Evolutionary conservation across 176 grass and related monocot genomes (phyloP), one percentile per base, ranked within the genome.

Genomic region (Carex cristatella): DNA sequence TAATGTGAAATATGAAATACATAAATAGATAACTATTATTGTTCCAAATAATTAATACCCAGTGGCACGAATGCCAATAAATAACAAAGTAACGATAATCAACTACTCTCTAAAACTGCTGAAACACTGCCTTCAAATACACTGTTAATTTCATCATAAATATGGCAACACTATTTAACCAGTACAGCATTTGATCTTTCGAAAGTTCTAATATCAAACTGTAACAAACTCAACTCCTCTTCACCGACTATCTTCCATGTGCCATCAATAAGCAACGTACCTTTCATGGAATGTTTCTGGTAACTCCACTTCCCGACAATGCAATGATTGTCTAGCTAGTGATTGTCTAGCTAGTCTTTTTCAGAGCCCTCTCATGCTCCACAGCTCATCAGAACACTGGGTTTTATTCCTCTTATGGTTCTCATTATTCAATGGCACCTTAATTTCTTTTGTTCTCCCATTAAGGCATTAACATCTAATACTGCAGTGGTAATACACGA

Each of bases 141-240:
- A 35, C 35, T 35, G 23, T 23, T 23, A 23, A 35, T 2, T 35
- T 35, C 35, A 35, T 35, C 35, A 2, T 33, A 33, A 35, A 35
- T 35, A 35, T 23, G 23, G 23, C 23, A 23, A 23, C 23, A 23
- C 23, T 23, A 64, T 70, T 15, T 70, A 9, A 23, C 23, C n/a
- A n/a, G 86, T 54, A 91, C 71, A 77, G 13, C 13, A 14, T 56
- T 9, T 4, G 70, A 54, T 32, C 49, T 77, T 33, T 55, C 27
- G 80, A 88, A 79, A 10, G 83, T 15, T 87, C 61, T 86, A 61
- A 78, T 84, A 19, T 68, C 75, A 7, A 79, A 80, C 30, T 87
- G 80, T 10, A 94, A 82, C 18, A 67, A 79, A 19, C 65, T 63
- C n/a, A 94, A 49, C 11, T 98, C 95, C 58, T 93, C 85, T 86